Base-by-base conservation (phyloP, 495 filamentous ascomycete species). In the Penicillium canescens region DNA sequence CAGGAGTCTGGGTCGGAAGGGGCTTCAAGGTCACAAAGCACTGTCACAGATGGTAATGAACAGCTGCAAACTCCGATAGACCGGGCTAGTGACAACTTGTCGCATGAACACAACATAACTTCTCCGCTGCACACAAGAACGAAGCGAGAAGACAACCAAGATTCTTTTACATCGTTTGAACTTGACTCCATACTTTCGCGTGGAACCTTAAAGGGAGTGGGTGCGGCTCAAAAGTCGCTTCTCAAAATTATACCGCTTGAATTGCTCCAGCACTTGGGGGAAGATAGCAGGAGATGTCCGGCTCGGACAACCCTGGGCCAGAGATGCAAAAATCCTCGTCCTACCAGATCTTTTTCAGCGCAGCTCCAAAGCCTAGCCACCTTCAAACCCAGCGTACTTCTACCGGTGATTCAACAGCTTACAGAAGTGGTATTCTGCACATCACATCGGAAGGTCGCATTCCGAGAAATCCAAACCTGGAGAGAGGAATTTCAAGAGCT, bases 181-280 rank as follows among this genome's bases (percentile, higher is more conserved):
- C 6, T 24, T 33, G 43, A 46, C 13, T 7, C 8, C 3, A 14
- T 3, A 6, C 8, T 33, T 35, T 24, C 23, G 23, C 23, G 3
- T 34, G 3, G 16, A 38, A 18, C 7, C 36, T 10, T 28, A 21
- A 42, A 52, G 44, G 40, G 35, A 20, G 33, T 45, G 50, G 41
- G 31, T 21, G 6, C 31, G 41, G 9, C 44, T 45, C 16, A 12
- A 45, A 38, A 47, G 43, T 45, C 23, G 23, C 23, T 24, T 24
- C 23, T 24, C 23, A 55, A 55, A 38, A 50, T 50, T 13, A 43
- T 55, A n/a, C 53, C 53, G 16, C 31, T 35, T 37, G 45, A 43
- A 46, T 42, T 55, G 18, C 9, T 46, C 33, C 28, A 21, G 45
- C 53, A 34, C 20, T 48, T 55, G 33, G 2, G 24, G 16, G 45